These are phyloP conservation scores for Penicillium silybi DNA, from an alignment of 495 filamentous ascomycete species.

Conservation along the genomic window DNA sequence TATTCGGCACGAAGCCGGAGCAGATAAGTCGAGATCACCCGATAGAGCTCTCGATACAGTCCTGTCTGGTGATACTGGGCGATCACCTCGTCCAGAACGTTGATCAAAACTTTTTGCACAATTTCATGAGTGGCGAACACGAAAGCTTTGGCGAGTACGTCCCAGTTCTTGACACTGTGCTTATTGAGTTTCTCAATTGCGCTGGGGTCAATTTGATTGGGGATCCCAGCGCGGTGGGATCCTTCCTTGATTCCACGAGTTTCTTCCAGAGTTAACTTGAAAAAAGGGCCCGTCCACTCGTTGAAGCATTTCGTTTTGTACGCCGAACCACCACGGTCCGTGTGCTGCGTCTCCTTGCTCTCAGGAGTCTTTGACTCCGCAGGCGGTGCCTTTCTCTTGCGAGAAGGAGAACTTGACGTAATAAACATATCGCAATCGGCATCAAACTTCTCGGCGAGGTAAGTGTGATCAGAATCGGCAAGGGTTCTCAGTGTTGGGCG, in stretches of 20 bases:
- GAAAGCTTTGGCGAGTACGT: constrained; percentile 26
- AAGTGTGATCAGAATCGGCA: constrained; percentile 1
- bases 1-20: constrained; percentile 20
- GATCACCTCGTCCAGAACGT: constrained; percentile 32
- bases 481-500: constrained; percentile 25
- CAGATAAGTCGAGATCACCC: constrained; percentile 29
- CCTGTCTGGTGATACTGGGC: constrained; percentile 32
- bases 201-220: constrained; percentile 39
- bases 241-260: constrained; percentile 36
- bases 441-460: constrained; percentile 8
- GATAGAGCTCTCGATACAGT: constrained; percentile 27
- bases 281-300: constrained; percentile 9
- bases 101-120: constrained; percentile 28
- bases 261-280: constrained; percentile 27
- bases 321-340: neutral
- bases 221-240: constrained; percentile 33
- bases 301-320: constrained; percentile 8
- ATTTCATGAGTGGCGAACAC: constrained; percentile 24
- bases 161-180: constrained; percentile 41
- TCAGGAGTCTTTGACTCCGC: neutral
- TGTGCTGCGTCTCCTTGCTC: neutral
- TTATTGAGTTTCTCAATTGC: constrained; percentile 38
- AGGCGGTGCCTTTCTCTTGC: constrained; percentile 20
- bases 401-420: neutral
- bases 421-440: constrained; percentile 27